Base-by-base conservation (phyloP, 805 yeast genomes). In the Brettanomyces anomalus region DNA sequence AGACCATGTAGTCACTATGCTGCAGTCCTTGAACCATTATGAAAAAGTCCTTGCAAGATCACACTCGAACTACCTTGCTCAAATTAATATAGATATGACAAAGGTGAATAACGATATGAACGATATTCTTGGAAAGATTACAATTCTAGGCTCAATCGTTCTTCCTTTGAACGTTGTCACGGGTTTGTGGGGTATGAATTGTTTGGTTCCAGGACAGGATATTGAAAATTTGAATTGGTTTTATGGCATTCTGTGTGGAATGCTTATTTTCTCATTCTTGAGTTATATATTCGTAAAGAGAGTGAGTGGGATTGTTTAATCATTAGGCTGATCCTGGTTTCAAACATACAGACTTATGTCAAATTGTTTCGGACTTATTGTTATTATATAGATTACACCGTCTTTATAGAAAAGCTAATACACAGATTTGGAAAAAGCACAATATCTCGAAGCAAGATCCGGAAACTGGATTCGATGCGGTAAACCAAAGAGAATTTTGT, bases 111-210 rank as follows among this genome's bases (percentile, higher is more conserved):
- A 93, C 55, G 97, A 90, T 54, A 90, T 94, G 77, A 93, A 93
- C 61, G 97, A 93, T 59, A 95, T 89, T 2, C 72, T 90, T 55
- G 95, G 97, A 10, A 87, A 89, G 59, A 86, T 90, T 43, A 86
- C 97, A 3, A 81, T 89, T 35, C 65, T 90, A 48, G 98, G 97
- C 73, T 87, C 97, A 0, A 86, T 93, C 43, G 96, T 93, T 17
- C 67, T 93, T 45, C 98, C 98, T 3, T 77, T 93, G 76, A 93
- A 93, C 58, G 86, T 93, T 43, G 82, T 93, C 18, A 93, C 98
- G 0, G 98, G 98, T 17, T 66, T 93, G 38, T 93, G 97, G 97
- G 98, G 98, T 44, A 93, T 93, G 98, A 93, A 93, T 65, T 95
- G 93, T 50, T 55, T 86, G 10, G 98, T 93, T 31, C 98, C 98